Base-by-base conservation (phyloP, 148 eudicot species). In the Beta vulgaris region DNA sequence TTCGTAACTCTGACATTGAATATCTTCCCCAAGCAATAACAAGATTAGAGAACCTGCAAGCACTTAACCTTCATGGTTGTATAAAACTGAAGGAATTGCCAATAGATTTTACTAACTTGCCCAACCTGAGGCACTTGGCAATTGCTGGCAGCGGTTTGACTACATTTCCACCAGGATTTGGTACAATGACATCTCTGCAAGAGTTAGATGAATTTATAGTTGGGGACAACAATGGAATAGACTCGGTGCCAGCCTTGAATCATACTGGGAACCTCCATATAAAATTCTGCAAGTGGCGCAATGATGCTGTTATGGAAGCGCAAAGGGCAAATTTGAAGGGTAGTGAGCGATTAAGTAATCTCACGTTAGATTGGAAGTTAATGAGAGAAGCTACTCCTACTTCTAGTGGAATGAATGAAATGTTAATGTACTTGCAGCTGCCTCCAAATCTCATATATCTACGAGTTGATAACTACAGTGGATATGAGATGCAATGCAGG, bases 21-120 rank as follows among this genome's bases (percentile, higher is more conserved):
- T 10, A 18, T n/a, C 62, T 77, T 28, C 80, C 75, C 10, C 34
- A 77, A 16, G 48, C 74, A 4, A 44, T 77, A n/a, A 16, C 49
- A 18, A 6, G 31, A 9, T 44, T 77, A 35, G 34, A 70, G 31
- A 69, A 77, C 7, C 28, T 77, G 36, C 75, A 44, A 25, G 70
- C 80, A 3, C 62, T 77, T 0, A 25, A 26, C 10, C 54, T 77
- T 13, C 18, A 6, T 4, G 4, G n/a, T 60, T 77, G 69, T 36
- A 0, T 0, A 0, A 2, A 12, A 1, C 46, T 70, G 6, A 34
- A 34, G n/a, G 69, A 59, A 39, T 7, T 77, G 43, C 80, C 75
- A 55, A 42, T n/a, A 43, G 21, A 70, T 12, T 36, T 88, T 36
- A 84, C 82, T 8, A 73, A 11, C 28, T 35, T 61, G 43, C 21